Evolutionary conservation across 345 rosid species (phyloP), one percentile per base, ranked within the genome.

Genomic region (Gossypium bickii): DNA sequence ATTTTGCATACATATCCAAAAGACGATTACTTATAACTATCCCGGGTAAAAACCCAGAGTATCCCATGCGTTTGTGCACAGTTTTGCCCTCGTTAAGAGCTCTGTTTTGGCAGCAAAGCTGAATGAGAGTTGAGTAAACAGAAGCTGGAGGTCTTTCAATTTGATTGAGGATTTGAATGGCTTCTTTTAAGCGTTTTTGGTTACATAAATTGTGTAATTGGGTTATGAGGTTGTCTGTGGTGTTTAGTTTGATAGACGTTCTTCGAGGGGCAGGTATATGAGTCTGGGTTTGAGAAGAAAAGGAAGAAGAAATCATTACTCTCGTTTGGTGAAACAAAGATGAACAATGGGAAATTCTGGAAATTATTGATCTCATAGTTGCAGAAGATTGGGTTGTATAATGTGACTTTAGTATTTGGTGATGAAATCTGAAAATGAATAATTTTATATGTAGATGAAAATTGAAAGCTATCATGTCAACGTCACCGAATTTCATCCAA

Each of bases 1-100:
- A 90, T 76, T 90, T 94, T 9, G 77, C 78, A 18, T 94, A 94
- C 98, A 94, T 84, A 1, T 89, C 84, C 3, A 94, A 73, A 45
- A 94, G 56, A 34, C 93, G 88, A 67, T 94, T 92, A 5, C 81
- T 85, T 44, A 94, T 88, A 69, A 89, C 85, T 13, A 86, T 18
- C 1, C 92, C 90, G 16, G 97, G 94, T 8, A 62, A 34, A 72
- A 94, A 92, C 78, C 97, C 94, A 34, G 89, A 89, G 10, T 15
- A 67, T 18, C 52, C 86, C 4, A 90, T 85, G 75, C 87, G 92
- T 16, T 76, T 75, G 51, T 92, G 97, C 38, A 92, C 90, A 20
- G 48, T 71, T 78, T 61, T 85, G 0, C 97, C 94, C 11, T 77
- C 85, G 60, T 85, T 83, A 58, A 92, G 84, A 8, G 85, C 87